These are phyloP conservation scores for Aspergillus ochraceus DNA, from an alignment of 2,329 filamentous ascomycete genomes.

Conservation along the genomic window DNA sequence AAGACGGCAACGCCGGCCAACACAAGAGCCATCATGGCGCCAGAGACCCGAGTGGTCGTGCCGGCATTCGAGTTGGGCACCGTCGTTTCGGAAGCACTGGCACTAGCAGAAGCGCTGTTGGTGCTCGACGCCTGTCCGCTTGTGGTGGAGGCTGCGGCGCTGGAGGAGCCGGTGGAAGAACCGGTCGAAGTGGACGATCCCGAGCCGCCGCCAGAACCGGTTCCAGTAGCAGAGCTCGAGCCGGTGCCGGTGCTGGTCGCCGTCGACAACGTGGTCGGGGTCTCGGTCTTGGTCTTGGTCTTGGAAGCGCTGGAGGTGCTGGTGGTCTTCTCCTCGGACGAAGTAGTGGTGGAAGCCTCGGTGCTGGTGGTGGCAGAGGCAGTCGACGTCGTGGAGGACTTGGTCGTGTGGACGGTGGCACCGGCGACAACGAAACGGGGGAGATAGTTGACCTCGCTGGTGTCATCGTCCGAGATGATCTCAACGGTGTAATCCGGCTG, in stretches of 20 bases:
- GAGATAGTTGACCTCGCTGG: slow-evolving; percentile 51
- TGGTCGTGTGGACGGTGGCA: slow-evolving; percentile 39
- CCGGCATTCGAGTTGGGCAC: slow-evolving; percentile 34
- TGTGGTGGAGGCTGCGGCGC: slow-evolving; percentile 15
- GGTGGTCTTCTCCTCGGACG: slow-evolving; percentile 11
- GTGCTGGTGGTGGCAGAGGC: slow-evolving; percentile 22
- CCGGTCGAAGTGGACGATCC: slow-evolving; percentile 17
- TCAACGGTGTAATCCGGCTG: slow-evolving; percentile 54
- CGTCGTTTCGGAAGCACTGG: slow-evolving; percentile 21
- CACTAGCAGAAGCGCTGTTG: slow-evolving; percentile 20
- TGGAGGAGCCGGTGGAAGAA: slow-evolving; percentile 16
- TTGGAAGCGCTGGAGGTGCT: slow-evolving; percentile 24
- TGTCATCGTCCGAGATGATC: slow-evolving; percentile 51
- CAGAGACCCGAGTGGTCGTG: slow-evolving; percentile 34
- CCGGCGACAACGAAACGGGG: slow-evolving; percentile 53
- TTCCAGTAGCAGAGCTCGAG: slow-evolving; percentile 21
- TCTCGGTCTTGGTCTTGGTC: slow-evolving; percentile 15
- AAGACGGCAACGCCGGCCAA: slow-evolving; percentile 36
- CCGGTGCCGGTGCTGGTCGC: slow-evolving; percentile 10
- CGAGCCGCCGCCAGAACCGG: slow-evolving; percentile 12
- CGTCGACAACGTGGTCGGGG: slow-evolving; percentile 21
- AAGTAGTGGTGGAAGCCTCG: slow-evolving; percentile 23
- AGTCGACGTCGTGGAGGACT: slow-evolving; percentile 25
- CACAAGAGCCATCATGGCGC: slow-evolving; percentile 36
- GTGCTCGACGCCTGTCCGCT: slow-evolving; percentile 21